Evolutionary conservation across 371 early-diverging fungal species (phyloP), one percentile per base, ranked within the genome.

Genomic region (Capniomyces stellatus): DNA sequence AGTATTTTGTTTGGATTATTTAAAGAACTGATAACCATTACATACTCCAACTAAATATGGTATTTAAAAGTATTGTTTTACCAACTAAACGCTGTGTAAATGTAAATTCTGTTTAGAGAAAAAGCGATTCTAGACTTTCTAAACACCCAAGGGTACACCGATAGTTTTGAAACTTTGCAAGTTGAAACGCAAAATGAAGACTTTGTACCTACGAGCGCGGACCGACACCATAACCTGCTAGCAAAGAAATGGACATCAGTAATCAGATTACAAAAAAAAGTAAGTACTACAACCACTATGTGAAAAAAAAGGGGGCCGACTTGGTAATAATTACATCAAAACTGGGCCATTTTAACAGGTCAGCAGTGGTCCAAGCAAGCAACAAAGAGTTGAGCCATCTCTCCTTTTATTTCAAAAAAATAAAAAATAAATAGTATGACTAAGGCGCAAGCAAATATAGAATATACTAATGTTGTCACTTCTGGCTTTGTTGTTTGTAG

Each of bases 201-300:
- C 50, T 87, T 79, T 57, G 67, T 67, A 23, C 73, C 79, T 2
- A 86, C 80, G 59, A 83, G 83, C 21, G 83, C 78, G 59, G 78
- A 81, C 64, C 79, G 81, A 53, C 85, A 83, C 62, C 74, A 89
- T 44, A 86, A 85, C 46, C 61, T 92, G 40, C 71, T 93, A 52
- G 91, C 90, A 63, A 90, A 90, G 67, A 93, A 93, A 59, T 93
- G 94, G 94, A 85, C 84, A 4, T 85, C 89, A 15, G 86, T 91
- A 12, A 81, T 91, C 56, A 75, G 93, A 21, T 66, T 92, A 58
- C 93, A 92, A 58, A 84, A 85, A 59, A 92, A 90, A 79, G 85
- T 82, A 64, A 29, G n/a, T n/a, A n/a, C n/a, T n/a, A n/a, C n/a
- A n/a, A n/a, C n/a, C n/a, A n/a, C n/a, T n/a, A n/a, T n/a, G n/a